phyloP scores from a whole-genome alignment of 202 grass and related monocot species.

The Musa balbisiana region DNA sequence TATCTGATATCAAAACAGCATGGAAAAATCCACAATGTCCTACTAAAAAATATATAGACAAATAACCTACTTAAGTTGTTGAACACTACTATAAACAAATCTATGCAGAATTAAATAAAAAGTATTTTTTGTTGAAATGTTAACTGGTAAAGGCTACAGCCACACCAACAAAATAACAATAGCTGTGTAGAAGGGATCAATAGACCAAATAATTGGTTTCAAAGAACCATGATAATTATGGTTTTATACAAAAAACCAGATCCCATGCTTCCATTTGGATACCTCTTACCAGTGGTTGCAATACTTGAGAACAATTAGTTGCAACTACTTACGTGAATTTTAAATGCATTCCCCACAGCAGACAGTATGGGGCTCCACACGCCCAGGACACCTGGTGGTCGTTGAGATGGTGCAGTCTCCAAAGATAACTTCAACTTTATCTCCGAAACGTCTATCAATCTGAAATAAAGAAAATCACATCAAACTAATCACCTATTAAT shows the following conservation, averaged over 20 bases:
- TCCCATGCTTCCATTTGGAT: not conserved
- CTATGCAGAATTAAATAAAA: no score
- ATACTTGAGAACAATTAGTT: not conserved
- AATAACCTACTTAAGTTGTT: no score
- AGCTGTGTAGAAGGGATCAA: no score
- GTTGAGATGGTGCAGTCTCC: slow-evolving; percentile 90
- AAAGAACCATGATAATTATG: not conserved
- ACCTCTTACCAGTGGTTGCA: not conserved
- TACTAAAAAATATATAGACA: no score
- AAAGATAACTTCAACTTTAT: slow-evolving; percentile 91
- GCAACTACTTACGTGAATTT: slow-evolving; percentile 65
- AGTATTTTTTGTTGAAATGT: no score
- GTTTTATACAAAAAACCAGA: not conserved
- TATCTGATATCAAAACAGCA: no score
- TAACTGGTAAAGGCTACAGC: no score
- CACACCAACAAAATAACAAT: no score
- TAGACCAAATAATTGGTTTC: not conserved
- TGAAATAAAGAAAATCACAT: slow-evolving; percentile 36
- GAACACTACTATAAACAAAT: no score
- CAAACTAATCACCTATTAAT: slow-evolving; percentile 2
- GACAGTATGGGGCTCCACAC: slow-evolving; percentile 90
- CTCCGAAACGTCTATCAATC: slow-evolving; percentile 93
- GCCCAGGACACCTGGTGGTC: slow-evolving; percentile 84
- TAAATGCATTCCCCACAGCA: slow-evolving; percentile 94
- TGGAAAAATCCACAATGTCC: no score